Conservation (phyloP, 129 eudicot genomes). For the Gnaphalium uliginosum region DNA sequence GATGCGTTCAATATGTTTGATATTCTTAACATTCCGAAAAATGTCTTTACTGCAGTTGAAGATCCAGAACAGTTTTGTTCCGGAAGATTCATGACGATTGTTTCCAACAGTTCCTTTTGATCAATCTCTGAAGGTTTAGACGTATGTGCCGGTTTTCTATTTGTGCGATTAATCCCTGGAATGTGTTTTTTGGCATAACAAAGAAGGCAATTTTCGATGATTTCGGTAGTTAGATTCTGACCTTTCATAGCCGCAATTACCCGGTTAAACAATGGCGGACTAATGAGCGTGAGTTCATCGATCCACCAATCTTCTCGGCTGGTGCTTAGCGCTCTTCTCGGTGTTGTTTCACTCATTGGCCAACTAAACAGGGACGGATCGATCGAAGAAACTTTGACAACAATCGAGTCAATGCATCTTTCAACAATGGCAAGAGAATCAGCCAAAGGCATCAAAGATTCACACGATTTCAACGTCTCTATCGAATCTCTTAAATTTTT, state of each 20-base stretch:
- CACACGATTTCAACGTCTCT: slow-evolving; percentile 61
- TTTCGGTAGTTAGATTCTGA: slow-evolving; percentile 19
- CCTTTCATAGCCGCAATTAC: slow-evolving; percentile 27
- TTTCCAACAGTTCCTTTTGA: slow-evolving; percentile 76
- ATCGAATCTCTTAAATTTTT: slow-evolving; percentile 57
- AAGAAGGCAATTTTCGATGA: slow-evolving; percentile 35
- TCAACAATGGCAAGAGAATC: slow-evolving; percentile 70
- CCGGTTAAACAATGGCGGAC: slow-evolving; percentile 25
- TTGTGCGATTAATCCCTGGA: slow-evolving; percentile 68
- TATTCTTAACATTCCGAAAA: slow-evolving; percentile 39
- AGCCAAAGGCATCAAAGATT: slow-evolving; percentile 56
- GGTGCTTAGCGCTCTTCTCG: not conserved
- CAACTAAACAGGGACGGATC: slow-evolving; percentile 81
- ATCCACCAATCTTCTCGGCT: slow-evolving; percentile 47
- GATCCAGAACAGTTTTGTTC: slow-evolving; percentile 44
- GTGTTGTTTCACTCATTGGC: slow-evolving; percentile 58
- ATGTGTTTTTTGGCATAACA: slow-evolving; percentile 42
- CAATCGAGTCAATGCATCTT: slow-evolving; percentile 66
- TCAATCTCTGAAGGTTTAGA: slow-evolving; percentile 53
- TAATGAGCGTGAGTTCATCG: slow-evolving; percentile 53
- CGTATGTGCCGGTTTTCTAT: slow-evolving; percentile 43
- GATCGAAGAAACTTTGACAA: slow-evolving; percentile 47
- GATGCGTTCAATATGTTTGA: slow-evolving; percentile 42
- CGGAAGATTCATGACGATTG: slow-evolving; percentile 59
- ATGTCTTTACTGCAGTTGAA: slow-evolving; percentile 41